Evolutionary conservation across 2,329 filamentous ascomycete genomes (phyloP).

Genomic region (Hymenoscyphus scutula): DNA sequence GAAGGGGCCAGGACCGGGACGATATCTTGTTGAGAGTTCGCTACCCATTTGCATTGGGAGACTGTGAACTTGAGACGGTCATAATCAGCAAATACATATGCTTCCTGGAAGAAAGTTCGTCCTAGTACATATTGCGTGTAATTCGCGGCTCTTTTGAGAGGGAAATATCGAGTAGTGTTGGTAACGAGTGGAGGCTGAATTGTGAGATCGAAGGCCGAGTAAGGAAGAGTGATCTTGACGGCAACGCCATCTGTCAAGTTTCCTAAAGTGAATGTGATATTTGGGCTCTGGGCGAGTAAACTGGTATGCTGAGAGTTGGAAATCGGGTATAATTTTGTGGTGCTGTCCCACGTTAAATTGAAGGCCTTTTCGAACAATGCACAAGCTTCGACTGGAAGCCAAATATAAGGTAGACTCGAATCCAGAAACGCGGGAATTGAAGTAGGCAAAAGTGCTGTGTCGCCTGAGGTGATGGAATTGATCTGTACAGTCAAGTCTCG

Average conservation of each 20-base stretch:
- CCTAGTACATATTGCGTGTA: conserved; percentile 39
- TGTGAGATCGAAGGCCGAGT: conserved; percentile 39
- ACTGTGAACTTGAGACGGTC: conserved; percentile 41
- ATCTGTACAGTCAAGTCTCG: conserved; percentile 40
- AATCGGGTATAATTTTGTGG: conserved; percentile 37
- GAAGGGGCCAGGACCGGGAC: neutral
- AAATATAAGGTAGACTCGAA: conserved; percentile 40
- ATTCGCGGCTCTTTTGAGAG: conserved; percentile 36
- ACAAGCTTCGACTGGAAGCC: conserved; percentile 38
- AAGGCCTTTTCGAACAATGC: conserved; percentile 37
- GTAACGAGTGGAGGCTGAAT: conserved; percentile 35
- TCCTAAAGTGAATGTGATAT: conserved; percentile 37
- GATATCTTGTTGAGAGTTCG: neutral
- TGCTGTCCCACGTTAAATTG: conserved; percentile 37
- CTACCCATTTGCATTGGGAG: conserved; percentile 38
- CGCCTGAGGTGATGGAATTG: conserved; percentile 32
- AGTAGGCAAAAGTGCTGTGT: conserved; percentile 17
- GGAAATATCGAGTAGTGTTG: conserved; percentile 37
- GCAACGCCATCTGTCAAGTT: conserved; percentile 30
- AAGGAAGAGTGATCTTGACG: conserved; percentile 38
- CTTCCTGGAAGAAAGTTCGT: conserved; percentile 40
- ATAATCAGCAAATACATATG: conserved; percentile 37
- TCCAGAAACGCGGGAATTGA: conserved; percentile 37
- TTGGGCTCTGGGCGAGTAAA: conserved; percentile 33
- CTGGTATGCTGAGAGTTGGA: conserved; percentile 26